Evolutionary conservation across 495 filamentous ascomycete genomes (phyloP).

Genomic region (Pyrenula massariospora): DNA sequence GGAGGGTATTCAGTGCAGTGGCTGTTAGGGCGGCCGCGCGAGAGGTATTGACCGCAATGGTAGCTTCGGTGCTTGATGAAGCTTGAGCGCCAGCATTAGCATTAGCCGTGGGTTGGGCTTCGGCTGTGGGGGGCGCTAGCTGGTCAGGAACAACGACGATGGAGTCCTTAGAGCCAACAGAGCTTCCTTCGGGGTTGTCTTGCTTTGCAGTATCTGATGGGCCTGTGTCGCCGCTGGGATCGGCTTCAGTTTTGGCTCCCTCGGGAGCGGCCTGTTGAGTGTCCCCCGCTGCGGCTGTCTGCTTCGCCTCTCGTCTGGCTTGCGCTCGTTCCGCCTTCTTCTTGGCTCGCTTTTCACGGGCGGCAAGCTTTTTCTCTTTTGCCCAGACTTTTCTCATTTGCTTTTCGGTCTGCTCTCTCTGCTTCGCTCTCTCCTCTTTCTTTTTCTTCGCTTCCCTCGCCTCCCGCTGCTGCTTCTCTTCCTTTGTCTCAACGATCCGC

Average conservation of each 20-base stretch:
- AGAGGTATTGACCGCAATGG: background rate
- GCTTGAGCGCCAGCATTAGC: background rate
- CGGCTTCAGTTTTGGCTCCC: background rate
- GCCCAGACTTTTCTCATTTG: conserved; percentile 42
- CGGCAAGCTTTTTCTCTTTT: conserved; percentile 34
- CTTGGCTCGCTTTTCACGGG: conserved; percentile 17
- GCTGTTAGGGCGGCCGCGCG: background rate
- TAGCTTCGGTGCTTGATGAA: background rate
- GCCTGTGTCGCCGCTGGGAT: too few relatives aligned
- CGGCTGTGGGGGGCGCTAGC: conserved; percentile 1
- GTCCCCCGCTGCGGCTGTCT: conserved; percentile 6
- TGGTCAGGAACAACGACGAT: background rate
- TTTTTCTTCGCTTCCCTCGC: conserved; percentile 31
- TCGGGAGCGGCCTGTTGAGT: background rate
- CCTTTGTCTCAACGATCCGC: conserved; percentile 50
- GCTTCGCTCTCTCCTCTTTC: conserved; percentile 28
- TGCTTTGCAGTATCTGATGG: background rate
- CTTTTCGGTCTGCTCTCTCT: conserved; percentile 26
- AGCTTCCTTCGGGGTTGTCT: conserved; percentile 5
- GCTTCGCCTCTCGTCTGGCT: conserved; percentile 23
- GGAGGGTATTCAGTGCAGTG: background rate
- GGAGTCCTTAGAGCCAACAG: conserved; percentile 2
- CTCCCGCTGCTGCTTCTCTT: conserved; percentile 41
- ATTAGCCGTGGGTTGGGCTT: conserved; percentile 5
- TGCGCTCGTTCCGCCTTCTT: conserved; percentile 18